These are phyloP conservation scores for Panicum virgatum DNA, from an alignment of 202 grass and related monocot genomes.

Conservation along the genomic window DNA sequence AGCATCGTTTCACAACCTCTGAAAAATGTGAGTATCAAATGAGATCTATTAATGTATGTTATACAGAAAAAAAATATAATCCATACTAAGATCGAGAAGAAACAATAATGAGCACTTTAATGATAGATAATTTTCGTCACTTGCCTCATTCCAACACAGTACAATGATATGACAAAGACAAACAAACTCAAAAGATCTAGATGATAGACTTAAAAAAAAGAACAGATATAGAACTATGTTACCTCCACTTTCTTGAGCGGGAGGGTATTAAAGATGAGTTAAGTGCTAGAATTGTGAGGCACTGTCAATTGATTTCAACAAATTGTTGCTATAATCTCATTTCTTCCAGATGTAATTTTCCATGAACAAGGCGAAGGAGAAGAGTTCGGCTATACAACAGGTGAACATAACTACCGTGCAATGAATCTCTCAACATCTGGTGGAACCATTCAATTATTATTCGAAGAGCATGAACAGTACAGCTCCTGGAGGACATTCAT, in stretches of 20 bases:
- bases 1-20: slow-evolving; percentile 42
- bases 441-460: slow-evolving; percentile 57
- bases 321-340: neutral
- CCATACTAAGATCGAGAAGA: neutral
- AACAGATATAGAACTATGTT: neutral
- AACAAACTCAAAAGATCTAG: neutral
- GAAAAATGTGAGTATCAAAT: slow-evolving; percentile 55
- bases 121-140: neutral
- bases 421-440: slow-evolving; percentile 50
- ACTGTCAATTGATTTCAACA: slow-evolving; percentile 6
- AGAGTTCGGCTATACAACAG: slow-evolving; percentile 41
- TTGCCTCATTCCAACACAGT: neutral
- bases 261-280: neutral
- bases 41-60: neutral
- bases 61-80: neutral
- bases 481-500: slow-evolving; percentile 62
- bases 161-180: neutral
- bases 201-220: neutral
- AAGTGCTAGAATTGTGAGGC: neutral
- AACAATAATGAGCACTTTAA: neutral
- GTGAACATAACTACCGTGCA: slow-evolving; percentile 29
- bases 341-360: slow-evolving; percentile 53
- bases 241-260: neutral
- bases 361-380: slow-evolving; percentile 35
- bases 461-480: slow-evolving; percentile 56